Evolutionary conservation across 768 basidiomycete species (phyloP), one percentile per base, ranked within the genome.

Genomic region (Mycena vitilis): DNA sequence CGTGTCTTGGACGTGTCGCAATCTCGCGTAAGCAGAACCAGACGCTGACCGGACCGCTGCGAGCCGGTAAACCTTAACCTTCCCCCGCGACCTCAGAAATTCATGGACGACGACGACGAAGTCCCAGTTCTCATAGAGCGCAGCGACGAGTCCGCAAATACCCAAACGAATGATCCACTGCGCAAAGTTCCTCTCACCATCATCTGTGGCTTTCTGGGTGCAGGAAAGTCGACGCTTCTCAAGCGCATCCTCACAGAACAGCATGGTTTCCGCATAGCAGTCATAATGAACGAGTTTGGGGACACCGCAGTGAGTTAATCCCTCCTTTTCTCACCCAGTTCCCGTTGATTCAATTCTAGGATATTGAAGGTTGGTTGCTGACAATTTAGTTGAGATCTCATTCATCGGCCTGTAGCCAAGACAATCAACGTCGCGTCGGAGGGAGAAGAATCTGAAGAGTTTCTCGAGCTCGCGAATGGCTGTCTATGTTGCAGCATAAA

Each of bases 401-500:
- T 53, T 68, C 58, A 61, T 49, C 49, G 53, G 53, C 25, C 25
- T 45, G 12, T 78, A 97, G 95, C 94, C 52, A 94, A 92, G 80
- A 86, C 94, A 0, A 91, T 99, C 75, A 95, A 94, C 64, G 86
- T 98, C 10, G 86, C 93, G 5, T 90, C 91, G 2, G 87, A 89
- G 40, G 87, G 90, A 20, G 86, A 89, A 55, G 82, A 88, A 52
- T 90, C 91, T 1, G 92, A 95, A 76, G 95, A 96, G 74, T 89
- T 97, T 74, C 87, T 99, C 12, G 96, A 98, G 73, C 86, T 99
- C 1, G 91, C 95, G 0, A 97, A 99, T 77, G 98, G 98, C 20
- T 99, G 98, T 78, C 78, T 99, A n/a, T 99, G 98, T 79, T 99
- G 98, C 77, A 96, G 95, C 66, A 94, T 98, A 81, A 97, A 98